A percentile compares a stretch with the other conserved stretches of the same genome.
Evolutionary conservation across 129 eudicot genomes (phyloP).

Genomic region (Flaveria sonorensis): DNA sequence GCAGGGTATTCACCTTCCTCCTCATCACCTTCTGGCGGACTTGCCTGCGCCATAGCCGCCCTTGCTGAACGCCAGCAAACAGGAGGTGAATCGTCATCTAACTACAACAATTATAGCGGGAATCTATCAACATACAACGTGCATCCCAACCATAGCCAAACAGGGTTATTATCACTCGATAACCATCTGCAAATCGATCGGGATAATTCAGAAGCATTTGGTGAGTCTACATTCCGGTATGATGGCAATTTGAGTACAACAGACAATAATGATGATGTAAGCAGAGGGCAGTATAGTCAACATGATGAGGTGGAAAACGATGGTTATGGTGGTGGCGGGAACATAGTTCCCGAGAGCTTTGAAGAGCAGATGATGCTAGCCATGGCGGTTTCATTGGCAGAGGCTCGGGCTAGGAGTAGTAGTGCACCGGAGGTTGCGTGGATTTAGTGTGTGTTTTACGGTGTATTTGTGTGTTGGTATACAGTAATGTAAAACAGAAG

Average conservation of each 20-base stretch:
- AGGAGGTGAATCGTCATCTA: slow-evolving; percentile 56
- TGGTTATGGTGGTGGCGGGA: slow-evolving; percentile 32
- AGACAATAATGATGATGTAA: slow-evolving; percentile 27
- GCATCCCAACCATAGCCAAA: slow-evolving; percentile 48
- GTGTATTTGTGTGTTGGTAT: slow-evolving; percentile 34
- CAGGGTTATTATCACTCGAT: slow-evolving; percentile 42
- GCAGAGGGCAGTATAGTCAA: slow-evolving; percentile 18
- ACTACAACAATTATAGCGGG: slow-evolving; percentile 41
- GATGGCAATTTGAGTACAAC: slow-evolving; percentile 37
- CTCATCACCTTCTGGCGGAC: slow-evolving; percentile 87
- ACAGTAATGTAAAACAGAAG: slow-evolving; percentile 33
- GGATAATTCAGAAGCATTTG: slow-evolving; percentile 38
- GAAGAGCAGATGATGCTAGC: slow-evolving; percentile 99
- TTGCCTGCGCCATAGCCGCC: slow-evolving; percentile 85
- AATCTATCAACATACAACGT: slow-evolving; percentile 38
- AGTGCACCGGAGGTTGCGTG: slow-evolving; percentile 73
- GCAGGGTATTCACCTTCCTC: slow-evolving; percentile 48
- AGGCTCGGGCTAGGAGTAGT: slow-evolving; percentile 64
- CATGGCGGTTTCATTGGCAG: slow-evolving; percentile 94
- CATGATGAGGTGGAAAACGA: slow-evolving; percentile 40
- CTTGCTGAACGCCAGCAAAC: slow-evolving; percentile 79
- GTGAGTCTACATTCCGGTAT: slow-evolving; percentile 46
- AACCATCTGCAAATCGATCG: slow-evolving; percentile 39
- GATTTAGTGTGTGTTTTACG: slow-evolving; percentile 49
- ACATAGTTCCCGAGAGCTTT: slow-evolving; percentile 75